Evolutionary conservation across 345 rosid species (phyloP).

Genomic region (Rubroshorea leprosula): DNA sequence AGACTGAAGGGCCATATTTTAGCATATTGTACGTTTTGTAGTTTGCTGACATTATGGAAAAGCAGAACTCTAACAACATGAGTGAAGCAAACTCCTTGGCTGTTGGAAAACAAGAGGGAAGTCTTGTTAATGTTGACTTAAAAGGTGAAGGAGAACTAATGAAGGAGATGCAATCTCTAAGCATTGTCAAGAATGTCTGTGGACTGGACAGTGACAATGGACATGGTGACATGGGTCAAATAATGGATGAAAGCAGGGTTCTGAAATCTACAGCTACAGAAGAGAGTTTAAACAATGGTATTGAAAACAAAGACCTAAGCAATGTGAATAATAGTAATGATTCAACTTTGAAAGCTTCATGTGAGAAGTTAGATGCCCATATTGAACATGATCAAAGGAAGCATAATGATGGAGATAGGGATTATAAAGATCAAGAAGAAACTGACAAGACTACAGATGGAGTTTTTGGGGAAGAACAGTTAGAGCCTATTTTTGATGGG

Average conservation of each 20-base stretch:
- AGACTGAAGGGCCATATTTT: slow-evolving; percentile 12
- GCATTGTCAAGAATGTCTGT: slow-evolving; percentile 17
- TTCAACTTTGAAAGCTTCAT: slow-evolving; percentile 5
- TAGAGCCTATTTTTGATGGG: slow-evolving; percentile 46
- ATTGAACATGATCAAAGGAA: slow-evolving; percentile 19
- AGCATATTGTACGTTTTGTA: slow-evolving; percentile 13
- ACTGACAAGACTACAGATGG: slow-evolving; percentile 24
- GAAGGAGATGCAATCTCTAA: slow-evolving; percentile 25
- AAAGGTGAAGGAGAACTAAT: slow-evolving; percentile 16
- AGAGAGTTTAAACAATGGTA: slow-evolving; percentile 9
- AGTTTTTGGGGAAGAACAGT: slow-evolving; percentile 24
- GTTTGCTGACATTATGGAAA: slow-evolving; percentile 21
- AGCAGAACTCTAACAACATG: slow-evolving; percentile 16
- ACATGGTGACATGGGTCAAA: slow-evolving; percentile 5
- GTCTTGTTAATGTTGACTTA: slow-evolving; percentile 12
- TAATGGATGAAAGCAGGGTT: slow-evolving; percentile 5
- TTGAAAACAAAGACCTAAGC: neutral
- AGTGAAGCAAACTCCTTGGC: slow-evolving; percentile 14
- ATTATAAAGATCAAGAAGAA: slow-evolving; percentile 25
- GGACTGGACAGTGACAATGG: slow-evolving; percentile 18
- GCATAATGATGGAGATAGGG: slow-evolving; percentile 16
- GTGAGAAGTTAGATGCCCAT: slow-evolving; percentile 17
- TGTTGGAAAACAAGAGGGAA: slow-evolving; percentile 25
- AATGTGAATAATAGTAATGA: neutral
- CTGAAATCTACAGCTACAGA: slow-evolving; percentile 17